Evolutionary conservation across 1,284 basidiomycete genomes (phyloP).

Genomic region (Pascua guehoae): DNA sequence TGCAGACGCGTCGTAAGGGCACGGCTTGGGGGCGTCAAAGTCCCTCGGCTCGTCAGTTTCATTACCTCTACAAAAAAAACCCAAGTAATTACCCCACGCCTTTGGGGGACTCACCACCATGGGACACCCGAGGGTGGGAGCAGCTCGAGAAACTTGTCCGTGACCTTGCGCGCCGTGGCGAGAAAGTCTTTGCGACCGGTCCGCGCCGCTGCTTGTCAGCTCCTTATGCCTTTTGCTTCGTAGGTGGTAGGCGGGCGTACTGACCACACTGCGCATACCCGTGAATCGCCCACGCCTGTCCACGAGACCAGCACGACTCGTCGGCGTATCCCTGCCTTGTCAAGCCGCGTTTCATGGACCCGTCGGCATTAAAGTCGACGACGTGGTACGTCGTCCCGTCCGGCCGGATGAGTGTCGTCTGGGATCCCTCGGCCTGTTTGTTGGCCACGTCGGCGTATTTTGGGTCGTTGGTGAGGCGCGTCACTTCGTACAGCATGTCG

Average conservation of each 20-base stretch:
- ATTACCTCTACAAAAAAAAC: conserved; percentile 4
- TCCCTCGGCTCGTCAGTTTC: conserved; percentile 27
- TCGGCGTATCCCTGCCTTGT: conserved; percentile 35
- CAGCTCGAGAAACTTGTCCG: conserved; percentile 32
- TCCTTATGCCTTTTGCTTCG: too few species aligned
- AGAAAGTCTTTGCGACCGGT: conserved; percentile 38
- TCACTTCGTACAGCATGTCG: conserved; percentile 37
- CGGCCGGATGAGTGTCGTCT: conserved; percentile 26
- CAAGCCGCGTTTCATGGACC: conserved; percentile 13
- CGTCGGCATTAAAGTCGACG: conserved; percentile 30
- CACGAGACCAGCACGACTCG: conserved; percentile 35
- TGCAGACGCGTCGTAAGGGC: conserved; percentile 39
- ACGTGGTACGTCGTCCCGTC: conserved; percentile 41
- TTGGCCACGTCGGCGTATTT: conserved; percentile 35
- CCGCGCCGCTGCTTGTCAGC: conserved; percentile 3
- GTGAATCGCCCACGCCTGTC: conserved; percentile 42
- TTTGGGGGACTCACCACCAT: conserved; percentile 22
- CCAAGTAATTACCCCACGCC: too few species aligned
- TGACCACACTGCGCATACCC: conserved; percentile 39
- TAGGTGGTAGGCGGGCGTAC: not conserved
- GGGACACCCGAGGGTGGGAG: conserved; percentile 33
- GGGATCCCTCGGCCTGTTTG: conserved; percentile 33
- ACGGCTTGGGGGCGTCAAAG: conserved; percentile 36
- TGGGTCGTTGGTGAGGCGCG: conserved; percentile 30
- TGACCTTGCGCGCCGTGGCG: conserved; percentile 25